A percentile compares a stretch with the other conserved stretches of the same genome.
Conservation (phyloP, 805 yeast genomes). For the Geotrichum ghanense region DNA sequence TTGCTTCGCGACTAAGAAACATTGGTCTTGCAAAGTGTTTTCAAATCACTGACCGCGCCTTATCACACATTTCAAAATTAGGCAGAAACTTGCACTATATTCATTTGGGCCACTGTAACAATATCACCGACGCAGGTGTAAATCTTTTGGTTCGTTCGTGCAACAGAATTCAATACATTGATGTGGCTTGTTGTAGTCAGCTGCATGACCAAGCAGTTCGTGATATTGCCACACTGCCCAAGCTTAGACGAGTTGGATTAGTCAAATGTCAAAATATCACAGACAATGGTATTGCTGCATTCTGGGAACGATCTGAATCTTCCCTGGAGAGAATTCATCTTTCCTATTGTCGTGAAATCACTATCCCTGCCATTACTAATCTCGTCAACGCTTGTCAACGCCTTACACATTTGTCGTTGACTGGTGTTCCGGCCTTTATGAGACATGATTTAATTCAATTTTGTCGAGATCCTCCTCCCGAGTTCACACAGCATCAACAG, state of each 20-base stretch:
- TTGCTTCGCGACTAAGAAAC: constrained; percentile 80
- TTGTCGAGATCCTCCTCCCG: constrained; percentile 89
- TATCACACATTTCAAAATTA: constrained; percentile 57
- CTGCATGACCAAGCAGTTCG: constrained; percentile 73
- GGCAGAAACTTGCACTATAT: constrained; percentile 78
- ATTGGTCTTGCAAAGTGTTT: constrained; percentile 84
- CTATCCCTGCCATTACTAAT: constrained; percentile 65
- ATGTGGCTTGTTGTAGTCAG: constrained; percentile 87
- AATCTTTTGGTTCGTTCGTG: constrained; percentile 62
- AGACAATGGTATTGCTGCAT: constrained; percentile 64
- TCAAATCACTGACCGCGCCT: constrained; percentile 71
- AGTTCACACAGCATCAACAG: constrained; percentile 78
- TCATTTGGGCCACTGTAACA: constrained; percentile 88
- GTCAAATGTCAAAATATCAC: constrained; percentile 86
- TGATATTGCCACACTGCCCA: constrained; percentile 65
- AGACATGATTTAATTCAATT: constrained; percentile 73
- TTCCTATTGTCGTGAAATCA: constrained; percentile 76
- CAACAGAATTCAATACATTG: constrained; percentile 81
- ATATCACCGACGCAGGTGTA: constrained; percentile 85
- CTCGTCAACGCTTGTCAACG: constrained; percentile 72
- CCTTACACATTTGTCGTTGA: constrained; percentile 79
- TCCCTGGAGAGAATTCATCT: constrained; percentile 87
- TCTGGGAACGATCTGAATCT: constrained; percentile 56
- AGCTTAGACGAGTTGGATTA: constrained; percentile 79
- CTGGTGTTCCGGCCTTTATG: constrained; percentile 86